Conservation (phyloP, 345 rosid species). For the Gossypioides kirkii region DNA sequence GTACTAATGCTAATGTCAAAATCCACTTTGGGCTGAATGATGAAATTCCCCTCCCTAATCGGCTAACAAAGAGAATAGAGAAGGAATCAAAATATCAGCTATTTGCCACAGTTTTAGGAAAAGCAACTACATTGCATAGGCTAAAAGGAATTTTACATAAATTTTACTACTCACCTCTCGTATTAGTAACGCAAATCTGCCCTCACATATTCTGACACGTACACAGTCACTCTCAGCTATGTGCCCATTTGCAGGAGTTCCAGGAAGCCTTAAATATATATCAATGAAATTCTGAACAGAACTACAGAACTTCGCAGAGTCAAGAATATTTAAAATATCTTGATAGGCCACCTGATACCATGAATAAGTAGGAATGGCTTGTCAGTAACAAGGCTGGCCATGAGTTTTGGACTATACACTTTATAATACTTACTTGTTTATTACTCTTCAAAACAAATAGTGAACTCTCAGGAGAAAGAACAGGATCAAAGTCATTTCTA, state of each 20-base stretch:
- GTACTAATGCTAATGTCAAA: conserved; percentile 97
- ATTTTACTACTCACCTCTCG: conserved; percentile 64
- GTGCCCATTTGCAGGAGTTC: conserved; percentile 76
- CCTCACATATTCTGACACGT: conserved; percentile 96
- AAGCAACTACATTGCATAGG: conserved; percentile 3
- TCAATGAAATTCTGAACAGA: conserved; percentile 93
- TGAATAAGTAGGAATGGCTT: conserved; percentile 1
- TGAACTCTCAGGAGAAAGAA: conserved; percentile 98
- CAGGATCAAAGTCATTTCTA: conserved; percentile 99
- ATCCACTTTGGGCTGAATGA: conserved; percentile 99
- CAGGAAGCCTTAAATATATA: conserved; percentile 82
- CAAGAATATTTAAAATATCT: conserved; percentile 87
- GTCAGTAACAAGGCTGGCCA: conserved; percentile 15
- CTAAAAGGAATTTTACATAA: conserved; percentile 7
- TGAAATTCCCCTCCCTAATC: conserved; percentile 96
- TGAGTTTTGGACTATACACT: conserved; percentile 6
- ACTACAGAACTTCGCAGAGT: conserved; percentile 71
- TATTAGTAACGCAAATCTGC: conserved; percentile 94
- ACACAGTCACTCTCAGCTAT: conserved; percentile 91
- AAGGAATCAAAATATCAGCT: conserved; percentile 20
- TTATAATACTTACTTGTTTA: conserved; percentile 59
- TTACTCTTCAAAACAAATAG: conserved; percentile 92
- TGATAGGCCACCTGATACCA: conserved; percentile 68
- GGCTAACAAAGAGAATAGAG: conserved; percentile 49
- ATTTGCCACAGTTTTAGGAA: conserved; percentile 17